phyloP scores from a whole-genome alignment of 495 filamentous ascomycete genomes.

The Amniculicola lignicola region DNA sequence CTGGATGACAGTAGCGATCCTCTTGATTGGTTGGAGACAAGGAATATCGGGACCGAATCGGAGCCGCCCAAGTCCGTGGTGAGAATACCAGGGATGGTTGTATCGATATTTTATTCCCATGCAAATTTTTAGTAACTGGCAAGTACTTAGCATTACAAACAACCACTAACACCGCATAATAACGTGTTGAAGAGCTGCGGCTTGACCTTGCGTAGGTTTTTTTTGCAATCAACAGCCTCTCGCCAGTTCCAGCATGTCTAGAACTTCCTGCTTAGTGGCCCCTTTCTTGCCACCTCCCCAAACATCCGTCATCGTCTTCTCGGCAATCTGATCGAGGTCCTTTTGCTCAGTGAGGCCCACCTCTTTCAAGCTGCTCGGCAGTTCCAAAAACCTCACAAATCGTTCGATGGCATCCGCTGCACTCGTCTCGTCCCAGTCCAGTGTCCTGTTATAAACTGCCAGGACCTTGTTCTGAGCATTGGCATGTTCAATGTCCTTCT shows the following conservation, averaged over 20 bases:
- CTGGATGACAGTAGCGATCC: no score
- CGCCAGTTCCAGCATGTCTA: background rate
- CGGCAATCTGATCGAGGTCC: background rate
- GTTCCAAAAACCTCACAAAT: conserved; percentile 2
- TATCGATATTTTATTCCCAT: no score
- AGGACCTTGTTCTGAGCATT: conserved; percentile 3
- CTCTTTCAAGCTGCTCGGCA: conserved; percentile 4
- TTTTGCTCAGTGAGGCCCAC: background rate
- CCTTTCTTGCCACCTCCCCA: background rate
- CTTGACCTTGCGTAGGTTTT: no score
- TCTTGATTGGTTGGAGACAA: no score
- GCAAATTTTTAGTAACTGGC: no score
- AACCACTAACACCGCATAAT: no score
- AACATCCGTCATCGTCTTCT: conserved; percentile 29
- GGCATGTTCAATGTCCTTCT: background rate
- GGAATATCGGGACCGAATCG: no score
- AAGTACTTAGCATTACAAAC: no score
- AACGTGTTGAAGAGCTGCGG: no score
- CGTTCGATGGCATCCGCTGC: conserved; percentile 6
- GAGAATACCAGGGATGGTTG: no score
- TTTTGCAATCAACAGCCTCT: background rate
- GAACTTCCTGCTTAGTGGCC: background rate
- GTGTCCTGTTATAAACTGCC: conserved; percentile 2
- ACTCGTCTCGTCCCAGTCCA: conserved; percentile 7
- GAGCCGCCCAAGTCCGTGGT: no score